These are phyloP conservation scores for Pseudogymnoascus verrucosus DNA, from an alignment of 2,329 filamentous ascomycete genomes.

Conservation along the genomic window DNA sequence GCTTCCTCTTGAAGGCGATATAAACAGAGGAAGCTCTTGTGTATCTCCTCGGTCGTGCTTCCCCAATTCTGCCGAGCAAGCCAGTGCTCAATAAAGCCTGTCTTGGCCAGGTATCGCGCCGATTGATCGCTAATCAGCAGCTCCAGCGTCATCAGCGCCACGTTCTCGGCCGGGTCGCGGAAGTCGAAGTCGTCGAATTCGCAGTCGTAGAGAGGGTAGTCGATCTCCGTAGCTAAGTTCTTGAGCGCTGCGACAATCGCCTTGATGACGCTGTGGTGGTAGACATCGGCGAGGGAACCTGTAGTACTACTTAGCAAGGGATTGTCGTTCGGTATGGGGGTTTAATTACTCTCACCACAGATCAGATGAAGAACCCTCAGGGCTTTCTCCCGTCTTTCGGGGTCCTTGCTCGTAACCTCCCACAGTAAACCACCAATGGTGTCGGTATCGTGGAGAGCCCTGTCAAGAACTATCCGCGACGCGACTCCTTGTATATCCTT, in stretches of 20 bases:
- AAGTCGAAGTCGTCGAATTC: conserved; percentile 56
- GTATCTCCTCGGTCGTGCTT: conserved; percentile 41
- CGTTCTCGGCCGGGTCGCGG: conserved; percentile 53
- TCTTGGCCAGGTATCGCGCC: conserved; percentile 48
- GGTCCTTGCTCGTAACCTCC: conserved; percentile 51
- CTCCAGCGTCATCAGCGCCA: conserved; percentile 49
- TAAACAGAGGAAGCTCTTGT: conserved; percentile 41
- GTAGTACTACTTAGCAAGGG: conserved; percentile 21
- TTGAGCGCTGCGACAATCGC: conserved; percentile 55
- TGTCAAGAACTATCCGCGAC: conserved; percentile 48
- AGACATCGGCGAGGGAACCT: conserved; percentile 20
- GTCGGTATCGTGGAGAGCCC: conserved; percentile 49
- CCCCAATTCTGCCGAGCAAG: conserved; percentile 67
- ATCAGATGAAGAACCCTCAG: conserved; percentile 50
- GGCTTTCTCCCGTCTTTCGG: conserved; percentile 49
- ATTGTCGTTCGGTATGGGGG: background rate
- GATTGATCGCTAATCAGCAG: conserved; percentile 49
- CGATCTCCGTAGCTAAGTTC: conserved; percentile 42
- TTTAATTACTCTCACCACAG: conserved; percentile 38
- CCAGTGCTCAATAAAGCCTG: conserved; percentile 64
- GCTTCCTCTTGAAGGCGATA: conserved; percentile 27
- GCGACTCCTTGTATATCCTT: conserved; percentile 64
- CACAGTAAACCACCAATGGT: conserved; percentile 45
- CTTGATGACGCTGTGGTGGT: conserved; percentile 26
- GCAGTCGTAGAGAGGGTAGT: conserved; percentile 45